Evolutionary conservation across 768 basidiomycete genomes (phyloP), one percentile per base, ranked within the genome.

Genomic region (Termitomyces sp.): DNA sequence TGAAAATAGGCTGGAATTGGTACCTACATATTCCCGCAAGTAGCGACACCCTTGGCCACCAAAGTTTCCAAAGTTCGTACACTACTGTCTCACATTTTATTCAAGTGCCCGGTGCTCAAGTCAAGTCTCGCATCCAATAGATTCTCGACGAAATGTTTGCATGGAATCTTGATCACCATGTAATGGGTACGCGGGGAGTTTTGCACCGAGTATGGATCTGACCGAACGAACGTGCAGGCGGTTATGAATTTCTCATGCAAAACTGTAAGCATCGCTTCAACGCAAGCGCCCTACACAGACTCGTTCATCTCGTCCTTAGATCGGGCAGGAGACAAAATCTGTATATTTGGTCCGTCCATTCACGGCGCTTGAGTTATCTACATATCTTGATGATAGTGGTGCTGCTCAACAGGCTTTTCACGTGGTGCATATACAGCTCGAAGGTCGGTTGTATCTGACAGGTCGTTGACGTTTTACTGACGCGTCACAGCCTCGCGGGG

Each of bases 361-460:
- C 31, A 2, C 17, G 1, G 17, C 23, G 2, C 23, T 21, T 17
- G 3, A 7, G 9, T 14, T 10, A 11, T 49, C 1, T 5, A 33
- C 28, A 9, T 26, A 10, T 33, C 0, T 9, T 33, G 31, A 5
- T 47, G 12, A 42, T 54, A 44, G 48, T 26, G 5, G 5, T 37
- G 19, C 15, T n/a, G 19, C 28, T 17, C 4, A 14, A 23, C 50
- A 75, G 74, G 75, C 0, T 87, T 89, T 66, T 86, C 84, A 33
- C 74, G 87, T 35, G 85, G 86, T 14, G 82, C 83, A 7, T 85
- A 84, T 66, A 84, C 82, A 0, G 84, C 84, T 14, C 72, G 85
- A 45, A 76, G 77, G 75, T 76, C 19, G 30, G 66, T 53, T 30
- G 11, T 5, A 21, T 23, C 6, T 37, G 11, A 53, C 8, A 47